Base-by-base conservation (phyloP, 1,284 basidiomycete species). In the Mycena sp. region DNA sequence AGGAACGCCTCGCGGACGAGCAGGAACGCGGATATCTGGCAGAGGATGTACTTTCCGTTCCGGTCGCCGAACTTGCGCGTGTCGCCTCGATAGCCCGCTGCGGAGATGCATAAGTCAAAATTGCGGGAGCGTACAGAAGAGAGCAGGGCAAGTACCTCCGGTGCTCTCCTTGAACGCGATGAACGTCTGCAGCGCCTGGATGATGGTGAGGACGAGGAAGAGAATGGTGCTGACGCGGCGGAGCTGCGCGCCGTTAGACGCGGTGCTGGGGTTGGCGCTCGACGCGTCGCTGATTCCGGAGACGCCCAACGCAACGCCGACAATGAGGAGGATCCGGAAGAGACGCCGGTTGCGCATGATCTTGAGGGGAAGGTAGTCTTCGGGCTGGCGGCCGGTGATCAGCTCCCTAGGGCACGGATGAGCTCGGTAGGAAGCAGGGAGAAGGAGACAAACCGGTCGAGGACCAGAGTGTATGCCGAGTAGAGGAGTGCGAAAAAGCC, bases 401-500 rank as follows among this genome's bases (percentile, higher is more conserved):
- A 70, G 50, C 12, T 70, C 65, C 30, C 68, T 72, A 30, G 38
- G 55, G 52, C 14, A 61, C 53, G 14, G 57, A 43, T 25, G 61
- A 28, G 41, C 58, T 26, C 57, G 25, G 19, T 29, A 45, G 58
- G 6, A 54, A 4, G 49, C 11, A n/a, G 28, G 23, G 12, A 58
- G 14, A 21, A 40, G 29, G 21, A 14, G 12, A 55, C 74, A 30
- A 53, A 79, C 78, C 76, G 70, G 52, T 81, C 79, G 10, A 80
- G 61, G 3, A 78, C 77, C 3, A 81, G 72, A 2, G 71, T 77
- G 56, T 80, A 81, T 1, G 76, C 72, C 1, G 78, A 77, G 57
- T 78, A 82, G 23, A 85, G 67, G 0, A 85, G 62, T 52, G 78
- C 69, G 64, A 78, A 72, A 68, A 83, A 78, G 30, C 82, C 83